Evolutionary conservation across 2,329 filamentous ascomycete genomes (phyloP), one percentile per base, ranked within the genome.

Genomic region (Stagonosporopsis rhizophila): DNA sequence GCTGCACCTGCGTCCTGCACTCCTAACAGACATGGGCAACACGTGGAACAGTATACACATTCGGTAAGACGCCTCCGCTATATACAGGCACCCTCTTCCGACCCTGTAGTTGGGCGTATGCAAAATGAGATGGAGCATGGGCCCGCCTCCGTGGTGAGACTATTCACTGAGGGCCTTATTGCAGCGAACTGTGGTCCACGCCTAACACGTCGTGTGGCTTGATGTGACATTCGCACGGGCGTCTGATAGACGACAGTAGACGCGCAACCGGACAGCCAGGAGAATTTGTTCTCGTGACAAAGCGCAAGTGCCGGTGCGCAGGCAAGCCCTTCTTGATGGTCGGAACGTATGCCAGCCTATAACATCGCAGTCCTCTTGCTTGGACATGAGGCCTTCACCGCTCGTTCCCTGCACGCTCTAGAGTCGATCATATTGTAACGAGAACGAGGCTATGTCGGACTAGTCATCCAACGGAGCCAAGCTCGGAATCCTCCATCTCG

Each of bases 111-210:
- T 60, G 57, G 60, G 54, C 48, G 48, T 39, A 56, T 30, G 59
- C 59, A 60, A 60, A 57, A 61, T 60, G 61, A 64, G 54, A 50
- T 56, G 42, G 30, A 50, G 59, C 61, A 57, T 49, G 54, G 56
- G 48, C 58, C 58, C 46, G 39, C 32, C 50, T 59, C 62, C 51
- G 58, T 65, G 60, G 58, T 58, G 55, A 57, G 55, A 56, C 63
- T 56, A 46, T 64, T 54, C 52, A 61, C 42, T 38, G 37, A 56
- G 14, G 41, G 44, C 47, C 42, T 51, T 30, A 51, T 28, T 42
- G 22, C 22, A 51, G 32, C 15, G 23, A 51, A 44, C 42, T 46
- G 52, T 42, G 38, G 20, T 28, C 50, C 37, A 30, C 44, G 41
- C 46, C 22, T 19, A 38, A 48, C 49, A 42, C 39, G 39, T 48